Percentiles rank a stretch among this genome's conserved stretches.
Conservation (phyloP, 306 rosid genomes). For the Cyamopsis tetragonoloba region DNA sequence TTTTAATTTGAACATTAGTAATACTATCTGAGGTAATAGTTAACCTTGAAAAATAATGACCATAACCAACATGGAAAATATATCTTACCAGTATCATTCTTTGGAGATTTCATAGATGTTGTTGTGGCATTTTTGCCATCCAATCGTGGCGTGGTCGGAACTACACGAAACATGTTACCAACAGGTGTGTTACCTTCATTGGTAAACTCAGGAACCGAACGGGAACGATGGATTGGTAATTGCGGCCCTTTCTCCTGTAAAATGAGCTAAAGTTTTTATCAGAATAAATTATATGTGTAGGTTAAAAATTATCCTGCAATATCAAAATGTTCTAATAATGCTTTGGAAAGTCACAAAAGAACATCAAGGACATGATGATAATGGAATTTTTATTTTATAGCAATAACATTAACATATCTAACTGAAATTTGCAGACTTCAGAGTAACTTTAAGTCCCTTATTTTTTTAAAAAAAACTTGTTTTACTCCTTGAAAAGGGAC, state of each 20-base stretch:
- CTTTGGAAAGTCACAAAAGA: neutral
- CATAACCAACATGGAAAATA: neutral
- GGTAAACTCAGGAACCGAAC: slow-evolving; percentile 28
- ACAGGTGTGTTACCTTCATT: slow-evolving; percentile 23
- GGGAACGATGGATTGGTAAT: slow-evolving; percentile 41
- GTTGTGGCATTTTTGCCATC: slow-evolving; percentile 25
- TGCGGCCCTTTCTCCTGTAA: slow-evolving; percentile 47
- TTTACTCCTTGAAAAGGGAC: too few species aligned
- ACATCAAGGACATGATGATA: neutral
- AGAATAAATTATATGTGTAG: neutral
- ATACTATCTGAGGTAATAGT: neutral
- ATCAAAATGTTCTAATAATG: neutral
- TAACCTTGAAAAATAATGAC: neutral
- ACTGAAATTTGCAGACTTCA: neutral
- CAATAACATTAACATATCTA: neutral
- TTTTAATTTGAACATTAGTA: slow-evolving; percentile 18
- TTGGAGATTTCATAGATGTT: slow-evolving; percentile 17
- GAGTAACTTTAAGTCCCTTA: neutral
- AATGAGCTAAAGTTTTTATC: slow-evolving; percentile 16
- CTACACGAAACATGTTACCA: slow-evolving; percentile 33
- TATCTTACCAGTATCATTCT: slow-evolving; percentile 19
- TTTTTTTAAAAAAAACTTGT: too few species aligned
- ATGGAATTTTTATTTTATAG: neutral
- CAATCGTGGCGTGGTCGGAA: slow-evolving; percentile 10
- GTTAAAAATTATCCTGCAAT: neutral